These are phyloP conservation scores for Ammopiptanthus mongolicus DNA, from an alignment of 306 rosid species.

Conservation along the genomic window DNA sequence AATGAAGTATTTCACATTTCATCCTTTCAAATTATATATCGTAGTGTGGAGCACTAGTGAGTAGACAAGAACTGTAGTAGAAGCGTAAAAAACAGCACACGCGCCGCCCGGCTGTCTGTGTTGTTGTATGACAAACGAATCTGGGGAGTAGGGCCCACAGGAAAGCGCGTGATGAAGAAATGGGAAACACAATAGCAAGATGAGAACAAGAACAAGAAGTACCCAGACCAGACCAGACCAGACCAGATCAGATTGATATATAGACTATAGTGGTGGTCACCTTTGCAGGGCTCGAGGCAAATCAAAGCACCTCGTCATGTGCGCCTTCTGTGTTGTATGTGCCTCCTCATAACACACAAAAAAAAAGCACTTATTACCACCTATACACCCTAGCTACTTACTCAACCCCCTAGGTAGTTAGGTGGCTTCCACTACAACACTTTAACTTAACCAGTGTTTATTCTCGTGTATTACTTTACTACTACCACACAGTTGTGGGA, in stretches of 20 bases:
- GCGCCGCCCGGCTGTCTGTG: slow-evolving; percentile 16
- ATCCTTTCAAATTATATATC: no score
- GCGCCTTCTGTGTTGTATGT: neutral
- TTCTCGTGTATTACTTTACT: neutral
- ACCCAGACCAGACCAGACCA: neutral
- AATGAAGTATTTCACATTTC: no score
- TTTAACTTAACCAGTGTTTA: neutral
- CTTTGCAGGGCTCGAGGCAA: slow-evolving; percentile 54
- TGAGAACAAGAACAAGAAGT: neutral
- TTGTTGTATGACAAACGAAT: neutral
- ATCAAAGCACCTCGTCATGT: slow-evolving; percentile 26
- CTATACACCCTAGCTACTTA: neutral
- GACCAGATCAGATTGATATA: neutral
- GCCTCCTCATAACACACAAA: no score
- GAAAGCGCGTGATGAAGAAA: neutral
- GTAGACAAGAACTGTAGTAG: neutral
- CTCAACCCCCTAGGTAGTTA: neutral
- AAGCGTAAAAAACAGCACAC: neutral
- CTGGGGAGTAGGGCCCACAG: neutral
- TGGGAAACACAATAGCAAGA: neutral
- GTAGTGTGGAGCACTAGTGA: neutral
- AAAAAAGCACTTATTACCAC: neutral
- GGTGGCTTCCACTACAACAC: slow-evolving; percentile 6
- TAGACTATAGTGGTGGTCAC: neutral
- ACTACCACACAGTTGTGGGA: neutral